These are phyloP conservation scores for Metschnikowia lachancei DNA, from an alignment of 805 yeast species.

Conservation along the genomic window DNA sequence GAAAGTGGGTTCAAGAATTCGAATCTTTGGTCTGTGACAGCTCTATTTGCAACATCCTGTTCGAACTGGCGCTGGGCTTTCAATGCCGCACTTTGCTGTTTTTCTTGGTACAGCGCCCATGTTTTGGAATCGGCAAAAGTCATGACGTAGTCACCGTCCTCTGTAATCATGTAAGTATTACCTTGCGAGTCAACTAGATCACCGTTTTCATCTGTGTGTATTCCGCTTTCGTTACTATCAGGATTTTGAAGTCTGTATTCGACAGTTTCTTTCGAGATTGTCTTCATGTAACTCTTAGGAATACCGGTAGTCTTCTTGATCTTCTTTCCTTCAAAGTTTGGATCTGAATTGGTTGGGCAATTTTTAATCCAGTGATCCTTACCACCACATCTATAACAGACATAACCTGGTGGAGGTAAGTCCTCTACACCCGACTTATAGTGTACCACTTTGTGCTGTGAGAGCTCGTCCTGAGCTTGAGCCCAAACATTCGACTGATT, in stretches of 20 bases:
- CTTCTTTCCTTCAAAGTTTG: conserved; percentile 88
- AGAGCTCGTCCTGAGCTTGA: conserved; percentile 87
- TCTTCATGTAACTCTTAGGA: conserved; percentile 86
- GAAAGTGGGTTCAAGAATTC: conserved; percentile 66
- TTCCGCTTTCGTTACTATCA: conserved; percentile 26
- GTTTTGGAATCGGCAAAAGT: conserved; percentile 93
- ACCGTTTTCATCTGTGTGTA: conserved; percentile 41
- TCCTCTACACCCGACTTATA: conserved; percentile 58
- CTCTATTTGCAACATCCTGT: conserved; percentile 29
- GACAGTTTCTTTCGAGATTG: conserved; percentile 77
- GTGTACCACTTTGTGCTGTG: conserved; percentile 76
- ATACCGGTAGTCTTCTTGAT: conserved; percentile 95
- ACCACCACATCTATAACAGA: conserved; percentile 94
- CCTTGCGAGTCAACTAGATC: conserved; percentile 46
- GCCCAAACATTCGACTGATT: conserved; percentile 95
- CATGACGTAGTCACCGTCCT: conserved; percentile 91
- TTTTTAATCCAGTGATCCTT: conserved; percentile 92
- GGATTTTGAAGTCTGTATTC: conserved; percentile 43
- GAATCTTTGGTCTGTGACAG: conserved; percentile 28
- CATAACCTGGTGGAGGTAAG: conserved; percentile 91
- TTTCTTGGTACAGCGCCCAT: conserved; percentile 84
- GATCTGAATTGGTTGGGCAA: conserved; percentile 92
- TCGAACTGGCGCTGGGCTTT: conserved; percentile 55
- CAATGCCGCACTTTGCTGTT: conserved; percentile 48
- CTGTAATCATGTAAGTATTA: conserved; percentile 77